A percentile compares a stretch with the other conserved stretches of the same genome.
Conservation (phyloP, 495 filamentous ascomycete genomes). For the Neurospora sublineolata region DNA sequence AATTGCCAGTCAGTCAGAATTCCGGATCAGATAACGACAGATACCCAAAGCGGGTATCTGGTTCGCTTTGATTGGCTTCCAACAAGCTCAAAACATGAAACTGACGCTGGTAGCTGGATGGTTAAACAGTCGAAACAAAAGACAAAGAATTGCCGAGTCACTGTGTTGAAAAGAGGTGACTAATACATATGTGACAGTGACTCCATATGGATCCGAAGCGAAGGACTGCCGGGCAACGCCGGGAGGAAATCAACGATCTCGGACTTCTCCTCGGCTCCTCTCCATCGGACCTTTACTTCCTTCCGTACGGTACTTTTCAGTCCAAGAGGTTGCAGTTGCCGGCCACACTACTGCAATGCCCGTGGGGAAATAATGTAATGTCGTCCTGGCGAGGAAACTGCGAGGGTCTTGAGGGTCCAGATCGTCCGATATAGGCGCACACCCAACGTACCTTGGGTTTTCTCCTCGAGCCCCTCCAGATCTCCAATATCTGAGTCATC, state of each 20-base stretch:
- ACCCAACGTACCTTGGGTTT: background rate
- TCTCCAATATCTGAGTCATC: background rate
- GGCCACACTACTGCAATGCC: background rate
- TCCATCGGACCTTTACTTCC: background rate
- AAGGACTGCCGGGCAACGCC: background rate
- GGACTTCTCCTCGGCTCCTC: background rate
- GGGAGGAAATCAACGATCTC: background rate
- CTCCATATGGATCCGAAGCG: background rate
- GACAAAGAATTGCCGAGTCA: background rate
- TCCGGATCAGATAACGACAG: background rate
- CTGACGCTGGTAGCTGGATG: background rate
- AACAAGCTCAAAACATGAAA: background rate
- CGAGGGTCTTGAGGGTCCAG: background rate
- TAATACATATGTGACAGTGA: background rate
- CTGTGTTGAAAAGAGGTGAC: too few relatives aligned
- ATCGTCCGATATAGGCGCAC: background rate
- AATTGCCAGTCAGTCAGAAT: background rate
- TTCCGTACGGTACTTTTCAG: background rate
- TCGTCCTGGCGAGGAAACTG: background rate
- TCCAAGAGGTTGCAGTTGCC: background rate
- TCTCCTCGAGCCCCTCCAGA: background rate
- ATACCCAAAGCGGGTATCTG: background rate
- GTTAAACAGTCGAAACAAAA: background rate
- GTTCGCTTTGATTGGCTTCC: background rate
- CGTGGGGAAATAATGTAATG: background rate